phyloP scores from a whole-genome alignment of 352 stramenopile species.

The Phytophthora citricola region DNA sequence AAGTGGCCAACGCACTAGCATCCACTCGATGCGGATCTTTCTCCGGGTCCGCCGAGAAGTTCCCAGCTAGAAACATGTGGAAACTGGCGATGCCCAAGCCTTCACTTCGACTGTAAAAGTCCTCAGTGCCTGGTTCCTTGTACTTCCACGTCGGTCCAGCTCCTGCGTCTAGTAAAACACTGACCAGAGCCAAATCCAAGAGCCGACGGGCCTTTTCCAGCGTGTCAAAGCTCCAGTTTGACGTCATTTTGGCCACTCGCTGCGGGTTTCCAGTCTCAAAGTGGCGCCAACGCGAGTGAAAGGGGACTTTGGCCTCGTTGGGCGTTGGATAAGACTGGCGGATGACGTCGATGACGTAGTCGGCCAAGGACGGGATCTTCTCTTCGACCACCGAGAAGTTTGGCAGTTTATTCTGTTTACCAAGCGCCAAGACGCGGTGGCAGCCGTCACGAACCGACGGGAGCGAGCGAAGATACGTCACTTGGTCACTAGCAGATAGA shows the following conservation, averaged over 20 bases:
- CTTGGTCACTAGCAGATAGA: constrained; percentile 34
- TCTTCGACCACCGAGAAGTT: constrained; percentile 66
- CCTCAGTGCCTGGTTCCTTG: constrained; percentile 70
- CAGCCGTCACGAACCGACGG: constrained; percentile 74
- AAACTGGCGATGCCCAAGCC: constrained; percentile 84
- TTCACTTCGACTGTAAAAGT: constrained; percentile 78
- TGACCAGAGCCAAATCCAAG: constrained; percentile 81
- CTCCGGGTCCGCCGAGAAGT: constrained; percentile 64
- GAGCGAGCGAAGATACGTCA: constrained; percentile 76
- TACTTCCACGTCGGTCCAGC: constrained; percentile 74
- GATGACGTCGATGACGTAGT: constrained; percentile 79
- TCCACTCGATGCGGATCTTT: constrained; percentile 62
- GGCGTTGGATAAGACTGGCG: constrained; percentile 58
- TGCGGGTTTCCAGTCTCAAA: constrained; percentile 82
- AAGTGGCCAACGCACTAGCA: constrained; percentile 56
- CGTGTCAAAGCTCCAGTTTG: constrained; percentile 54
- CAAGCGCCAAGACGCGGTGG: constrained; percentile 67
- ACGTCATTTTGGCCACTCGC: constrained; percentile 58
- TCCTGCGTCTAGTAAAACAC: constrained; percentile 83
- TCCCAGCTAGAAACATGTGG: constrained; percentile 83
- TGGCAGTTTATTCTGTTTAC: constrained; percentile 51
- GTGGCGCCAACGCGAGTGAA: constrained; percentile 83
- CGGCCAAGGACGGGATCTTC: constrained; percentile 65
- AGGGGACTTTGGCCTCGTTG: constrained; percentile 64
- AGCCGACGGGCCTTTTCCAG: constrained; percentile 66